phyloP scores from a whole-genome alignment of 2,329 filamentous ascomycete genomes.

The Epichloe uncinata region DNA sequence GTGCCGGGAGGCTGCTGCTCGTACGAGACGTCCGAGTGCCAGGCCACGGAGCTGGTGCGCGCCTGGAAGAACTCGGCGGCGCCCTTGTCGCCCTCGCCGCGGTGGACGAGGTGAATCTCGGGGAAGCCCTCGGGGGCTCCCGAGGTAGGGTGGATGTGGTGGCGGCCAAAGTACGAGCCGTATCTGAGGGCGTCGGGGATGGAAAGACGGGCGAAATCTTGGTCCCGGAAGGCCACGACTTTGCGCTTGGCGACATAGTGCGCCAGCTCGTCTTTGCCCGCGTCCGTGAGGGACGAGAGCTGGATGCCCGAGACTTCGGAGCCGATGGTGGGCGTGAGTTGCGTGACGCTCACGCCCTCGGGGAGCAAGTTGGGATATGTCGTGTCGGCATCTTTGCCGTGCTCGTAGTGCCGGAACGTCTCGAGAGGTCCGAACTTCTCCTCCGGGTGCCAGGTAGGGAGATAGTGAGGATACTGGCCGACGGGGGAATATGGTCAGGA shows the following conservation, averaged over 20 bases:
- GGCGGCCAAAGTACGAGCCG: constrained; percentile 64
- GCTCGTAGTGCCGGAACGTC: constrained; percentile 60
- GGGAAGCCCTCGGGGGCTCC: constrained; percentile 63
- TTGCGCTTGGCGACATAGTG: constrained; percentile 64
- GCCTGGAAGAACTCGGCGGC: constrained; percentile 47
- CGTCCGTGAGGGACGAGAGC: constrained; percentile 50
- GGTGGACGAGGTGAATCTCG: constrained; percentile 67
- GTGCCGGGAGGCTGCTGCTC: constrained; percentile 82
- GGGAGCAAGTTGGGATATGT: constrained; percentile 55
- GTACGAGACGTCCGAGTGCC: constrained; percentile 83
- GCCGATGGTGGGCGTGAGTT: constrained; percentile 62
- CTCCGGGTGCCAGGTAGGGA: constrained; percentile 56
- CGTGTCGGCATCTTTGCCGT: constrained; percentile 61
- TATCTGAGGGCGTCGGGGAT: constrained; percentile 57
- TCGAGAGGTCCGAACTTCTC: constrained; percentile 52
- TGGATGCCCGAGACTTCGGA: constrained; percentile 60
- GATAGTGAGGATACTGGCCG: constrained; percentile 52
- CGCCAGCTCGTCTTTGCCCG: constrained; percentile 65
- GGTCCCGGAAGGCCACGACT: constrained; percentile 64
- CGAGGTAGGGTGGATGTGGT: constrained; percentile 70
- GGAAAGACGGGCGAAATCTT: constrained; percentile 57
- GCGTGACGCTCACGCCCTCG: constrained; percentile 33
- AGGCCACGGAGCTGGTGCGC: constrained; percentile 68
- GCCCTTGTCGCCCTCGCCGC: constrained; percentile 38
- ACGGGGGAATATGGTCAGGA: neutral